Base-by-base conservation (phyloP, 2,329 filamentous ascomycete genomes). In the Fusarium hainanense region DNA sequence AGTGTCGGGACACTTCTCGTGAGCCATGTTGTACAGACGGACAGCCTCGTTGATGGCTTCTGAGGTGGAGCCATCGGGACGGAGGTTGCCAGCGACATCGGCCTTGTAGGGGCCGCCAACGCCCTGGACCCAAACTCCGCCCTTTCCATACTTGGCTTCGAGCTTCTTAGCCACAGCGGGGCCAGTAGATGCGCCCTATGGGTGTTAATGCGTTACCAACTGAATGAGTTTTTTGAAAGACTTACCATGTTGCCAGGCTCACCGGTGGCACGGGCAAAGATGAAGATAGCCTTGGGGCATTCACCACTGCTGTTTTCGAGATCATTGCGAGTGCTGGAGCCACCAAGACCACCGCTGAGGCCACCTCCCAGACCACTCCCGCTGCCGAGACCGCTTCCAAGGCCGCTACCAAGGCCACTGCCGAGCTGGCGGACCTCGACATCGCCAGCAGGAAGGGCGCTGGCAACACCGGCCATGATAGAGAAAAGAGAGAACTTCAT, bases 271-370 rank as follows among this genome's bases (percentile, higher is more conserved):
- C 58, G 43, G 2, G 55, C 34, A 11, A 60, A 61, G 37, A 61
- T 60, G 13, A 61, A 18, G 4, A 61, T 60, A 6, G 58, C 43
- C 18, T 58, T n/a, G 8, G 58, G 58, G 3, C 58, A 61, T 6
- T 13, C 59, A 5, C 43, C 47, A 3, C 27, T 30, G 0, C 58
- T 44, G n/a, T 60, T 23, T 28, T 61, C 43, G 7, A 61, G 44
- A 12, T 61, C 58, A 10, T 60, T 50, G 14, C 58, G 58, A 2
- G 40, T 61, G 20, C 23, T 41, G 3, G 48, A 51, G 46, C 46
- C 46, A 23, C 47, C 47, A 8, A 49, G 47, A 9, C 47, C 47
- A 13, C 47, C 47, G 9, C 14, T 34, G 11, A 50, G 47, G 7
- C 47, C 47, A 18, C 47, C 47, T 3, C 30, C 28, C 4, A 49